phyloP scores from a whole-genome alignment of 768 basidiomycete genomes.

The Serendipita vermifera region DNA sequence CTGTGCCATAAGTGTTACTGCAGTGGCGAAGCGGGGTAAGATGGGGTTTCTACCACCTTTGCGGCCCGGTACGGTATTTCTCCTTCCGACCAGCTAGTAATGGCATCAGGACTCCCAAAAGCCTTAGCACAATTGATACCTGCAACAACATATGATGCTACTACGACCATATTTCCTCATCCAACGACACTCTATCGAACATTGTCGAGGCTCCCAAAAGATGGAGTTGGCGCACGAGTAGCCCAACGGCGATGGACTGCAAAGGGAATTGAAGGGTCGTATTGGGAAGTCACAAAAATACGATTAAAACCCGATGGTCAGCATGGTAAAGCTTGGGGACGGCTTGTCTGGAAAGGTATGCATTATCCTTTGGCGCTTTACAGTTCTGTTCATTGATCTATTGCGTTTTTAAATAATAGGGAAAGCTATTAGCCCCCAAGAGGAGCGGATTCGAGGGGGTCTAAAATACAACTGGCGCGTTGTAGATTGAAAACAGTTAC shows the following conservation, averaged over 20 bases:
- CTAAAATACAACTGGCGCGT: conserved; percentile 54
- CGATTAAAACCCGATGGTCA: conserved; percentile 57
- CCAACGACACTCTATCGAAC: conserved; percentile 49
- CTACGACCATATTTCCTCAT: not conserved
- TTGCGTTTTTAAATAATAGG: conserved; percentile 28
- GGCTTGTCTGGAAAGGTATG: conserved; percentile 66
- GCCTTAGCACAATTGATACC: not conserved
- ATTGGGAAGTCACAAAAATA: conserved; percentile 63
- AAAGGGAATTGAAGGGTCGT: conserved; percentile 54
- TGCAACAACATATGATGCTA: not conserved
- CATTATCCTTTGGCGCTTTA: conserved; percentile 7
- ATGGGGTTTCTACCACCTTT: too few species aligned
- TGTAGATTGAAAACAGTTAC: not conserved
- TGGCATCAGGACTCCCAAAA: not conserved
- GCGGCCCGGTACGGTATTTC: too few species aligned
- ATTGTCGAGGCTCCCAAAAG: conserved; percentile 51
- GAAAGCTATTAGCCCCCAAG: conserved; percentile 41
- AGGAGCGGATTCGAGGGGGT: conserved; percentile 53
- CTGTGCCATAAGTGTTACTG: too few species aligned
- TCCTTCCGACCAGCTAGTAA: conserved; percentile 11
- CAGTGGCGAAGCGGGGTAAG: too few species aligned
- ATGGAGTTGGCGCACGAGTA: conserved; percentile 54
- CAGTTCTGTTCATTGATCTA: not conserved
- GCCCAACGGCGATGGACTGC: conserved; percentile 61
- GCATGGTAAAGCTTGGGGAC: conserved; percentile 78